phyloP scores from a whole-genome alignment of 225 moss, liverwort and hornwort genomes.

The Pleurozium schreberi region DNA sequence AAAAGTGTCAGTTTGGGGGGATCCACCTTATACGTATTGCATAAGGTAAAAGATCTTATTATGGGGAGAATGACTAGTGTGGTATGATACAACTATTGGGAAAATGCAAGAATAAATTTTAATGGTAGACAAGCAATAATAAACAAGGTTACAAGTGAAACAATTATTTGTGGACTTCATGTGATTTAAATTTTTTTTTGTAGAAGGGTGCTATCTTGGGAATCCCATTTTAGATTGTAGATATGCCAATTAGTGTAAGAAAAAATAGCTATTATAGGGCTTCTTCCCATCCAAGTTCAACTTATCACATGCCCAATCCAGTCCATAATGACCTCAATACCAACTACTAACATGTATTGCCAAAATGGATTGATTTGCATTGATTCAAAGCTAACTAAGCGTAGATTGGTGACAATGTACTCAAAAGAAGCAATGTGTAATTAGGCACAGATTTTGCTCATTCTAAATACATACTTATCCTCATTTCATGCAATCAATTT shows the following conservation, averaged over 20 bases:
- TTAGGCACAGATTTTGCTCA: neutral
- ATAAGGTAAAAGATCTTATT: neutral
- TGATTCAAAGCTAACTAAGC: neutral
- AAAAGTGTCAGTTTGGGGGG: neutral
- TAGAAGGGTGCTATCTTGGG: neutral
- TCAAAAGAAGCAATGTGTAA: no score
- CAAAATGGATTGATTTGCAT: neutral
- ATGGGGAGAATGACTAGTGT: neutral
- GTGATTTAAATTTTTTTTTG: neutral
- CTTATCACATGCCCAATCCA: neutral
- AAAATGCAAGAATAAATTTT: neutral
- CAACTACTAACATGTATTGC: neutral
- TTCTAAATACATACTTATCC: neutral
- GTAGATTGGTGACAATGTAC: neutral
- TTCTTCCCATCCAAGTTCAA: neutral
- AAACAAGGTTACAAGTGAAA: neutral
- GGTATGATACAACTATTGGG: rapidly evolving
- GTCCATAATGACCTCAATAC: neutral
- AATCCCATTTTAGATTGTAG: rapidly evolving
- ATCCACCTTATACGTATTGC: neutral
- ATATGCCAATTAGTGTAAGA: rapidly evolving
- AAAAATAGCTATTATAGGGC: neutral
- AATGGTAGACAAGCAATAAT: neutral
- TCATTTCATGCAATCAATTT: neutral
- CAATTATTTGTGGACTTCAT: neutral